These are phyloP conservation scores for Periconia sp. DNA, from an alignment of 2,329 filamentous ascomycete species.

Conservation along the genomic window DNA sequence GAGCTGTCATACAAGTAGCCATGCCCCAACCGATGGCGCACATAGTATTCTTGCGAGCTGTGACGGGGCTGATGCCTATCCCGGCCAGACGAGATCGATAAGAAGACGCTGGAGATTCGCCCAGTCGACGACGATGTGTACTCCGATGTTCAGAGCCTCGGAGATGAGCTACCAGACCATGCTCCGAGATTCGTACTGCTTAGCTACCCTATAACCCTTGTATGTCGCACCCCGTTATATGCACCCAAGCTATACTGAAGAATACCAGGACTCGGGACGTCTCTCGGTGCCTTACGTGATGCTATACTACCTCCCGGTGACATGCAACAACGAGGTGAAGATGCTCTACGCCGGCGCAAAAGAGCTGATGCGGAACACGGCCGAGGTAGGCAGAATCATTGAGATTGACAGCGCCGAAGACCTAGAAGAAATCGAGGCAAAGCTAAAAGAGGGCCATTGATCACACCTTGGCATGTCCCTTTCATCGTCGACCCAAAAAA, in stretches of 20 bases:
- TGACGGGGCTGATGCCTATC: slow-evolving; percentile 34
- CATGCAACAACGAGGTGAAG: slow-evolving; percentile 82
- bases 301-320: slow-evolving; percentile 91
- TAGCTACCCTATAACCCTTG: slow-evolving; percentile 87
- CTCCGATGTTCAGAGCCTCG: slow-evolving; percentile 78
- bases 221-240: slow-evolving; percentile 48
- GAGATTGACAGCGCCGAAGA: slow-evolving; percentile 85
- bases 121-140: slow-evolving; percentile 84
- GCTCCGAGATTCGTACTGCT: slow-evolving; percentile 88
- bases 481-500: too few species aligned
- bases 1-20: neutral
- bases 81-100: slow-evolving; percentile 82
- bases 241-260: slow-evolving; percentile 10
- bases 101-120: slow-evolving; percentile 86
- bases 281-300: slow-evolving; percentile 91
- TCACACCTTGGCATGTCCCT: too few species aligned
- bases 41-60: slow-evolving; percentile 2
- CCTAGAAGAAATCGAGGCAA: slow-evolving; percentile 78
- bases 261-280: slow-evolving; percentile 74
- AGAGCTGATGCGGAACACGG: slow-evolving; percentile 91
- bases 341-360: slow-evolving; percentile 98
- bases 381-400: slow-evolving; percentile 85
- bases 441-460: slow-evolving; percentile 60
- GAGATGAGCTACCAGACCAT: slow-evolving; percentile 90
- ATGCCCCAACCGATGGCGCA: neutral